Percentiles rank a stretch among this genome's conserved stretches.
Conservation (phyloP, 108 stramenopile genomes). For the Conticribra guillardii region DNA sequence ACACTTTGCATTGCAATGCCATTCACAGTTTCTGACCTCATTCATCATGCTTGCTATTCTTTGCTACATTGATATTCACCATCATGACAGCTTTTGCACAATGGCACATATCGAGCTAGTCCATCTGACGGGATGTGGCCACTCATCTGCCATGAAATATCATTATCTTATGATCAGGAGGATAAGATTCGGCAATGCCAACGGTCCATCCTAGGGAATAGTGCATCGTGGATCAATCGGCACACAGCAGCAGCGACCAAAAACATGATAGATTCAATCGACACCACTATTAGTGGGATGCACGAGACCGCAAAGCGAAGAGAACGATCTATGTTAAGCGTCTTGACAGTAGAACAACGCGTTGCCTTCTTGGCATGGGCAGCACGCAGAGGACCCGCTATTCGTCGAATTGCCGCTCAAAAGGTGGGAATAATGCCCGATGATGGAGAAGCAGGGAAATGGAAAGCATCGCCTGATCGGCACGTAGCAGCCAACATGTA, state of each 20-base stretch:
- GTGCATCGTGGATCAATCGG: slow-evolving; percentile 73
- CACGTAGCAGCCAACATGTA: slow-evolving; percentile 87
- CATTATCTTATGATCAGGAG: slow-evolving; percentile 92
- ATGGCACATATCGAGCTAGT: slow-evolving; percentile 22
- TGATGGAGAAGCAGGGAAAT: slow-evolving; percentile 23
- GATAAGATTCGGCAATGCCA: slow-evolving; percentile 82
- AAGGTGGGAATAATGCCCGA: slow-evolving; percentile 3
- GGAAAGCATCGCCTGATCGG: slow-evolving; percentile 49
- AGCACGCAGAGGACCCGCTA: slow-evolving; percentile 42
- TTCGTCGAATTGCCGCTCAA: slow-evolving; percentile 29
- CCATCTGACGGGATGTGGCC: slow-evolving; percentile 85
- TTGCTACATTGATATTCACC: too few species aligned
- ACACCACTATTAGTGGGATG: slow-evolving; percentile 59
- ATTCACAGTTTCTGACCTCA: too few species aligned
- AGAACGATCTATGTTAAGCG: slow-evolving; percentile 14
- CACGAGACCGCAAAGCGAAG: slow-evolving; percentile 54
- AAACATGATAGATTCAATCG: slow-evolving; percentile 63
- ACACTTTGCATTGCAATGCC: too few species aligned
- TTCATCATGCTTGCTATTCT: too few species aligned
- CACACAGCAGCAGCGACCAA: slow-evolving; percentile 73
- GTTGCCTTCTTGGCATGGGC: slow-evolving; percentile 76
- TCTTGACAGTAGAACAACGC: slow-evolving; percentile 71
- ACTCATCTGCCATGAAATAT: slow-evolving; percentile 89
- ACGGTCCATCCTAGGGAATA: slow-evolving; percentile 55
- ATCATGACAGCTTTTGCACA: slow-evolving; percentile 20